Evolutionary conservation across 2,329 filamentous ascomycete species (phyloP), one percentile per base, ranked within the genome.

Genomic region (Colletotrichum musae): DNA sequence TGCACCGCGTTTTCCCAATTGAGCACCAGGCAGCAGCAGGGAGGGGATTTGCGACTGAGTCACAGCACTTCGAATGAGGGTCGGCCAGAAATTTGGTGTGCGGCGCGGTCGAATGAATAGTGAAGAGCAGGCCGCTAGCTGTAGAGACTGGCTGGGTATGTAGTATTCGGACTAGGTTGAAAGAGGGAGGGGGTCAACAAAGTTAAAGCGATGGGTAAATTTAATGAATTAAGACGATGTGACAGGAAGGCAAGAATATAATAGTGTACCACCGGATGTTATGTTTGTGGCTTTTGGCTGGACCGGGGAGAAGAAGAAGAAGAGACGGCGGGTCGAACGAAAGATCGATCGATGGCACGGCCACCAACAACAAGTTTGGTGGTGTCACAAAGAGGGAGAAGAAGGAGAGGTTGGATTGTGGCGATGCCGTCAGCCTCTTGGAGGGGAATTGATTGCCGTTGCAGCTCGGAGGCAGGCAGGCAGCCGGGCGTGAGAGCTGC

Each of bases 21-120:
- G 67, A 58, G 67, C 51, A 66, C 61, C 61, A 67, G 56, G 54
- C 57, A 67, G 61, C 62, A 66, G 57, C 62, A 70, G 57, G 36
- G 62, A 45, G 66, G 28, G 6, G 39, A 26, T 28, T 18, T 43
- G 60, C 43, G 56, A 57, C 57, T 41, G 67, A 67, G 67, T 67
- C 62, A 70, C 50, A 57, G 57, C 63, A 50, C 53, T 26, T 64
- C 48, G 16, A 3, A 47, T 41, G 41, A 45, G 36, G 18, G 36
- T 59, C 39, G 41, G 43, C 4, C 18, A 54, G 18, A 15, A 47
- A 16, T 24, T 9, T 10, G 52, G 45, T 16, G 12, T 21, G 36
- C 26, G 36, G 32, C 28, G 26, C 32, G 39, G 9, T 21, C 16
- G 36, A 36, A 36, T 36, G 2, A 10, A 10, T 1, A 36, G 32